phyloP scores from a whole-genome alignment of 345 rosid species.

The Populus tremula region DNA sequence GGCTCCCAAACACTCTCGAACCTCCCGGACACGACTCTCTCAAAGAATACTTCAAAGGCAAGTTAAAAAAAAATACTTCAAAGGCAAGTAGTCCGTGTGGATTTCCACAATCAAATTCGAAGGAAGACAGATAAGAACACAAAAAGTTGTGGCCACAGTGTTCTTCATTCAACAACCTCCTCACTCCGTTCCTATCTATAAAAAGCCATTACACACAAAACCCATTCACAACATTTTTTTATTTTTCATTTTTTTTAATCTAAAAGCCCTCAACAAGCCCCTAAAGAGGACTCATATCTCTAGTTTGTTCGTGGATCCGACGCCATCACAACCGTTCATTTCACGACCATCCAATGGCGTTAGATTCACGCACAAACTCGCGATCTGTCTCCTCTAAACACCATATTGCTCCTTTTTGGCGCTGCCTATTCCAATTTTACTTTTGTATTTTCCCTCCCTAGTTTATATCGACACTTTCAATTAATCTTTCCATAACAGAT shows the following conservation, averaged over 20 bases:
- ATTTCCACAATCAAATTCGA: not conserved
- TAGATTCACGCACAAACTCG: constrained; percentile 43
- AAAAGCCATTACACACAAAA: not conserved
- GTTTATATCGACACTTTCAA: not conserved
- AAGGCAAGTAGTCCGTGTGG: not conserved
- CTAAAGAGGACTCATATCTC: constrained; percentile 13
- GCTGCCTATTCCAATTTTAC: not conserved
- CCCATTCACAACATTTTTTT: constrained; percentile 33
- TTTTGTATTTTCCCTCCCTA: constrained; percentile 2
- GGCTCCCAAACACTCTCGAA: not conserved
- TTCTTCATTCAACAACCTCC: not conserved
- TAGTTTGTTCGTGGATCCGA: constrained; percentile 28
- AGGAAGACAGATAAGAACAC: not conserved
- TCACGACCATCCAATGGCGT: not conserved
- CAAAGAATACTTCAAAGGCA: not conserved
- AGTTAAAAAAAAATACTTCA: too few species aligned
- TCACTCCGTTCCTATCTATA: not conserved
- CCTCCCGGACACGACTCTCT: not conserved
- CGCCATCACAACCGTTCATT: constrained; percentile 25
- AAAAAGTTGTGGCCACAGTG: not conserved
- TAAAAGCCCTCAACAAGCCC: not conserved
- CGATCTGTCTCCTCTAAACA: constrained; percentile 18
- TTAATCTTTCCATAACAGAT: not conserved
- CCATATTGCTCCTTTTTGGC: not conserved
- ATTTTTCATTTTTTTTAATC: not conserved